Conservation (phyloP, 2,329 filamentous ascomycete genomes). For the Metarhizium album region DNA sequence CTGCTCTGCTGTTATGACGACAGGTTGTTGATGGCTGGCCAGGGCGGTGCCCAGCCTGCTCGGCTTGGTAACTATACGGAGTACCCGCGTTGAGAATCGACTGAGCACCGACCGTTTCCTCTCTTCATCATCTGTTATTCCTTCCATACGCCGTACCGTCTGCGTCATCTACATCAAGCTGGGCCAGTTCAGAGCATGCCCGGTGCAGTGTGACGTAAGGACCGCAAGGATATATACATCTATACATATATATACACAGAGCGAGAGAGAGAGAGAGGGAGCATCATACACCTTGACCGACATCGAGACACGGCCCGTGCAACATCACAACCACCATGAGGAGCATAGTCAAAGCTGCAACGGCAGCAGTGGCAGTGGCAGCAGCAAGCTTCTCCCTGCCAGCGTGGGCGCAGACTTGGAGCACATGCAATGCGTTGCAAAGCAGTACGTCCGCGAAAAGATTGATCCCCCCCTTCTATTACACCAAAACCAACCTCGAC, state of each 20-base stretch:
- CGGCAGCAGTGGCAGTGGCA: constrained; percentile 1
- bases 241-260: too few species aligned
- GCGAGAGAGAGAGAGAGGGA: too few species aligned
- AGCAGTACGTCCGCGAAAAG: constrained; percentile 17
- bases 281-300: neutral
- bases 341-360: neutral
- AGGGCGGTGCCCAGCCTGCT: neutral
- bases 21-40: neutral
- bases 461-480: neutral
- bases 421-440: constrained; percentile 27
- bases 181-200: too few species aligned
- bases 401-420: constrained; percentile 28
- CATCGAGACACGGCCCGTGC: neutral
- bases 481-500: neutral
- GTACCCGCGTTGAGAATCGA: neutral
- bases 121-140: too few species aligned
- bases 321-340: neutral
- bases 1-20: neutral
- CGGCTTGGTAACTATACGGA: neutral
- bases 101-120: too few species aligned
- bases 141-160: too few species aligned
- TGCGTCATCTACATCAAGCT: too few species aligned
- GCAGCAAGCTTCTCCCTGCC: constrained; percentile 7
- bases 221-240: too few species aligned
- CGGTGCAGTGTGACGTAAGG: too few species aligned